Conservation (phyloP, 495 filamentous ascomycete genomes). For the Cladorrhinum samala region DNA sequence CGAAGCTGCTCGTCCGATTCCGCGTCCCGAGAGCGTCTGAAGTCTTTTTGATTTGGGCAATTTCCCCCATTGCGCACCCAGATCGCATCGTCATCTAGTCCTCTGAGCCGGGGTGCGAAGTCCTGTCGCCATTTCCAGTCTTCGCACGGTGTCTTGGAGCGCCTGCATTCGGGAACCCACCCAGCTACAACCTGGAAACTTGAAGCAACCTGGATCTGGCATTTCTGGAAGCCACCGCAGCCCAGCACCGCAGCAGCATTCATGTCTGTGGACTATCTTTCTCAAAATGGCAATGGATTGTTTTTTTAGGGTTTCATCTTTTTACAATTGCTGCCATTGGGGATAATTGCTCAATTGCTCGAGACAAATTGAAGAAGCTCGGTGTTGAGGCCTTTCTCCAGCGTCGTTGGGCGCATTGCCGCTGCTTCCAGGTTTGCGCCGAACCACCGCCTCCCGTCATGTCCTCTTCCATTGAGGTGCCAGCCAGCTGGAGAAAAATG, state of each 20-base stretch:
- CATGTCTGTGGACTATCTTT: slow-evolving; percentile 3
- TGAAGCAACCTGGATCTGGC: too few species aligned
- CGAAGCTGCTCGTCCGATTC: too few species aligned
- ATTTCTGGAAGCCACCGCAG: too few species aligned
- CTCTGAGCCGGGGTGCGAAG: not conserved
- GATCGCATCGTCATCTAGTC: slow-evolving; percentile 4
- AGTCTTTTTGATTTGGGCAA: not conserved
- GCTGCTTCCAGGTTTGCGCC: not conserved
- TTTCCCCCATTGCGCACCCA: slow-evolving; percentile 1
- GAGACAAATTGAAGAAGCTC: too few species aligned
- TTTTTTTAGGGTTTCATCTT: not conserved
- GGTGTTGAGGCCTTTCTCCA: too few species aligned
- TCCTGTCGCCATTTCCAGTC: not conserved
- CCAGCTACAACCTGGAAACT: slow-evolving; percentile 8
- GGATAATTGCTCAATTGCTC: not conserved
- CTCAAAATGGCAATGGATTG: slow-evolving; percentile 1
- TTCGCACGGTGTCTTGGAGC: slow-evolving; percentile 12
- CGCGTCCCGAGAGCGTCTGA: too few species aligned
- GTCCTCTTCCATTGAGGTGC: too few species aligned
- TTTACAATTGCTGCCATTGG: not conserved
- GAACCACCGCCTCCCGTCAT: too few species aligned
- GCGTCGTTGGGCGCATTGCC: not conserved
- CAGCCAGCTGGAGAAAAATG: too few species aligned
- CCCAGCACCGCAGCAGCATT: too few species aligned
- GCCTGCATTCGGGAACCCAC: slow-evolving; percentile 12